phyloP scores from a whole-genome alignment of 179 eudicot genomes.

The Patellifolia procumbens region DNA sequence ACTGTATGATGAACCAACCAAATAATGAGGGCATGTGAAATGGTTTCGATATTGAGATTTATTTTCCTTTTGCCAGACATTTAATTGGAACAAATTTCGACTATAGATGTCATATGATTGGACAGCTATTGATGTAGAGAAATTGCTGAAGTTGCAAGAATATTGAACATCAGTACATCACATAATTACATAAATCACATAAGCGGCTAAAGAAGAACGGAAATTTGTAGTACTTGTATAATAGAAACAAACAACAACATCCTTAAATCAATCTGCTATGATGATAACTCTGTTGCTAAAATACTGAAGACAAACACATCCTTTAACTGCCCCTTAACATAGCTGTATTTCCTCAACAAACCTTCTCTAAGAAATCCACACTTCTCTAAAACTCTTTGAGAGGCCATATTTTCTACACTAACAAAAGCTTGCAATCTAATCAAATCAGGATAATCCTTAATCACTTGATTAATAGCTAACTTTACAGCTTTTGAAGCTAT shows the following conservation, averaged over 20 bases:
- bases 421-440: constrained; percentile 53
- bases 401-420: constrained; percentile 46
- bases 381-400: constrained; percentile 57
- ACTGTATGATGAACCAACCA: no score
- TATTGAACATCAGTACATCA: no score
- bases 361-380: constrained; percentile 55
- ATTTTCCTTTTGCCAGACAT: no score
- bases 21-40: no score
- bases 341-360: constrained; percentile 46
- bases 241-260: background rate
- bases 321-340: constrained; percentile 41
- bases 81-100: no score
- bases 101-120: no score
- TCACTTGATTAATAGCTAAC: constrained; percentile 33
- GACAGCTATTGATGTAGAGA: no score
- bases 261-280: background rate
- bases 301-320: constrained; percentile 52
- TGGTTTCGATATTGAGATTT: no score
- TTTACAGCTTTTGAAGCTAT: constrained; percentile 46
- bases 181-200: no score
- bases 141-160: no score
- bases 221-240: no score
- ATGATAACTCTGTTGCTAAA: constrained; percentile 34
- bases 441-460: constrained; percentile 37
- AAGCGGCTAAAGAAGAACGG: no score